Conservation (phyloP, 805 yeast species). For the Saccharomycopsis sp. region DNA sequence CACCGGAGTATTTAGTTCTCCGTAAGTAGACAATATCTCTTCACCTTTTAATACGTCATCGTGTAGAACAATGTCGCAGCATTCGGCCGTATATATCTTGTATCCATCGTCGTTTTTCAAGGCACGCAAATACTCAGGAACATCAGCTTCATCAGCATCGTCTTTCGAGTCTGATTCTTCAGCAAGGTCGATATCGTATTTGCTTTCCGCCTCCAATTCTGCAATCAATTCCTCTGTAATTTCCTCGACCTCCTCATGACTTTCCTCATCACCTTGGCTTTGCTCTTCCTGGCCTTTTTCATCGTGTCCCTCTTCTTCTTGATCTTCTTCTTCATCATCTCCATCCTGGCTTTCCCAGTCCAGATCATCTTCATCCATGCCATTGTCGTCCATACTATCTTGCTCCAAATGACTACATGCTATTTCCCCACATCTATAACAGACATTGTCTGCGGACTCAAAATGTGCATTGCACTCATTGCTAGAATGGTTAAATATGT, state of each 20-base stretch:
- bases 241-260: constrained; percentile 22
- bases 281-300: constrained; percentile 21
- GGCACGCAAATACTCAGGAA: constrained; percentile 12
- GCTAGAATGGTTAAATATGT: constrained; percentile 67
- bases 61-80: constrained; percentile 64
- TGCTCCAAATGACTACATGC: constrained; percentile 35
- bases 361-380: constrained; percentile 18
- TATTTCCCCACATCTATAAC: constrained; percentile 42
- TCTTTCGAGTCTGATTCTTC: not conserved
- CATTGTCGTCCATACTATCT: constrained; percentile 23
- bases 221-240: constrained; percentile 10
- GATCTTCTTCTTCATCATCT: constrained; percentile 18
- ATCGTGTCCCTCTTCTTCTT: constrained; percentile 18
- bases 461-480: constrained; percentile 11
- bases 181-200: not conserved
- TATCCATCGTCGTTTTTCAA: constrained; percentile 21
- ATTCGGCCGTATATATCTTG: constrained; percentile 40
- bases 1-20: constrained; percentile 9
- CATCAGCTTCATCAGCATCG: constrained; percentile 3
- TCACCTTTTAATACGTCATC: constrained; percentile 37
- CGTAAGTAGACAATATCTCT: constrained; percentile 81
- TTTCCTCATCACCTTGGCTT: constrained; percentile 22
- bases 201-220: not conserved
- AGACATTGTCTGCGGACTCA: constrained; percentile 34
- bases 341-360: constrained; percentile 17